phyloP scores from a whole-genome alignment of 352 stramenopile species.

The Lagenidium sp. region DNA sequence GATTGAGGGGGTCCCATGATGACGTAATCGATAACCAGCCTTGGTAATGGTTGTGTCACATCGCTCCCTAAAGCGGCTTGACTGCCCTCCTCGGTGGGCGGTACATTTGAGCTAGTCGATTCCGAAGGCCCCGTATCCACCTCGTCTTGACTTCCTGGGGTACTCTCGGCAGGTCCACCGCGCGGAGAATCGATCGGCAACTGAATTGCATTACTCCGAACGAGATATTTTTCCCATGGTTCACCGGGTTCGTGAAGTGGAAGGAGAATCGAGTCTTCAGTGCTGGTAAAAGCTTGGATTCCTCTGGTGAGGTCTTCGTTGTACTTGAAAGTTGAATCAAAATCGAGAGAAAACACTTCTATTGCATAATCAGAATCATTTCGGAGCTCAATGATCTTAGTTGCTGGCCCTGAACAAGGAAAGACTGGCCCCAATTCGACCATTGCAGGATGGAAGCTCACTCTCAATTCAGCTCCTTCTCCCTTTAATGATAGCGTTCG shows the following conservation, averaged over 20 bases:
- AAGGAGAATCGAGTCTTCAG: too few relatives aligned
- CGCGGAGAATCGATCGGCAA: too few relatives aligned
- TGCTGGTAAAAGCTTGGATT: too few relatives aligned
- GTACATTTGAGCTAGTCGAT: too few relatives aligned
- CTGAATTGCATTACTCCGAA: too few relatives aligned
- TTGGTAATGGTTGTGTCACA: constrained; percentile 7
- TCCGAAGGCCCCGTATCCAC: too few relatives aligned
- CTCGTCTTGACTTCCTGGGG: too few relatives aligned
- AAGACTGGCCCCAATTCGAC: constrained; percentile 85
- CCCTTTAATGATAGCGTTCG: constrained; percentile 68
- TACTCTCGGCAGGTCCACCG: too few relatives aligned
- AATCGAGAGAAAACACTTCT: constrained; percentile 90
- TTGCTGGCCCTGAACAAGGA: constrained; percentile 38
- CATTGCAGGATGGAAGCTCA: constrained; percentile 77
- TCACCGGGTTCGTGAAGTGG: too few relatives aligned
- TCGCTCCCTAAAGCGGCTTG: too few relatives aligned
- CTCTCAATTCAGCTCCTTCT: constrained; percentile 62
- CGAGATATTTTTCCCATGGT: too few relatives aligned
- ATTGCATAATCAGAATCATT: constrained; percentile 88
- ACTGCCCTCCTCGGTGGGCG: too few relatives aligned
- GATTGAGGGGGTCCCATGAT: constrained; percentile 67
- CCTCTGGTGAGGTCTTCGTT: constrained; percentile 87
- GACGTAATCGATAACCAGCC: constrained; percentile 67
- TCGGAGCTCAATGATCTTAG: constrained; percentile 58
- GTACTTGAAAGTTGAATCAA: constrained; percentile 70